Evolutionary conservation across 768 basidiomycete species (phyloP), one percentile per base, ranked within the genome.

Genomic region (Pulveroboletus sp.): DNA sequence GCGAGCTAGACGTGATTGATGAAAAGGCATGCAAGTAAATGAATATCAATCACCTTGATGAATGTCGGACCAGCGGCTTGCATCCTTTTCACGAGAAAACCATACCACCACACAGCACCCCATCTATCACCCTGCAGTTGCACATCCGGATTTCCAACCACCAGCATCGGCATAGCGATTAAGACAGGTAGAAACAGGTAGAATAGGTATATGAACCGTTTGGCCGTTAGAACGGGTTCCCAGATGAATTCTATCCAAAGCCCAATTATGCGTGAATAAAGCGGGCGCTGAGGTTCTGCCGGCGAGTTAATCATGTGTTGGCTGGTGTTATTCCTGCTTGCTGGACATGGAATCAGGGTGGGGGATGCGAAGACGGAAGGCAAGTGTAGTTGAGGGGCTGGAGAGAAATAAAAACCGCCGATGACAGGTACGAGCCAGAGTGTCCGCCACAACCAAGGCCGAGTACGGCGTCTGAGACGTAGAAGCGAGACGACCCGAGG

Each of bases 71-170:
- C 96, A 8, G 95, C 95, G 6, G 83, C 74, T 69, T 94, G 85
- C 96, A 99, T 98, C 66, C 85, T 86, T 39, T 69, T 72, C 7
- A 93, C 91, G 14, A 99, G 73, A 45, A 91, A 78, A n/a, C 77
- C 80, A 64, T 97, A 98, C 96, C 96, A 99, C 95, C 93, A 96
- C 3, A 93, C 77, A 1, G 92, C 93, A 33, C 93, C 93, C 91
- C 91, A 93, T 59, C 82, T 78, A 55, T 94, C 92, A 14, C 88
- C 86, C 11, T 77, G 78, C 39, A 81, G 72, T 42, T 71, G 69
- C 39, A 72, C 72, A 47, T 80, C 75, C 17, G 76, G 78, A 31
- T 68, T 73, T 17, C 83, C 88, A 8, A 85, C 71, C 24, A 94
- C 73, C 17, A 98, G 73, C 82, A 97, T 89, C 0, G 95, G 94